Evolutionary conservation across 1,284 basidiomycete genomes (phyloP), one percentile per base, ranked within the genome.

Genomic region (Amylostereum areolatum): DNA sequence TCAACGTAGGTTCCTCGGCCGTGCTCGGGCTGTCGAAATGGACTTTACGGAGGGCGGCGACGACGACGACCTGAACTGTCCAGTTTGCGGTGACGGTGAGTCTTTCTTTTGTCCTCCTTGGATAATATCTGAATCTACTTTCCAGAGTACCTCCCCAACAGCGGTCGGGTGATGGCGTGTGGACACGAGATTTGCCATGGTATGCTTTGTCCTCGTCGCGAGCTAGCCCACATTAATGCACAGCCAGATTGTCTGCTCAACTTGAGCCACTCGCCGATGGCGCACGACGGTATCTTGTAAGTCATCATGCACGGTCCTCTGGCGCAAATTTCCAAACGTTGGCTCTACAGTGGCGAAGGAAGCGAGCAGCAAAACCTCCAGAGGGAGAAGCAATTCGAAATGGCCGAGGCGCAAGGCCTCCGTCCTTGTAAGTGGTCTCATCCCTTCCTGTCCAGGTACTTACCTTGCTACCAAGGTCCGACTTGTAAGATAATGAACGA

Each of bases 171-270:
- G 4, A 64, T 85, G 9, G 61, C 63, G 0, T 85, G 83, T 52
- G 75, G 78, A 2, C 81, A 86, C 52, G 78, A 83, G 53, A 69
- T 83, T 5, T 84, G 82, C 55, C 71, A 70, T 39, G 80, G 81
- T 81, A 35, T 43, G 69, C 58, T n/a, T 27, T 8, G 34, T 4
- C 9, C 10, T 43, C 28, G 11, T 18, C 5, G 24, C n/a, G 39
- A 6, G 37, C 31, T 8, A 2, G 30, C 25, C 33, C 30, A 24
- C 5, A 43, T 10, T 35, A 32, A 32, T n/a, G 44, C 18, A 34
- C 18, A 6, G 6, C 4, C 39, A 80, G 80, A 83, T 44, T 83
- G 81, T 56, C 58, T 75, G 28, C 62, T 75, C 11, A 74, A 78
- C 39, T 57, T 81, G 29, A 68, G 68, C 43, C 74, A 74, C 43